Base-by-base conservation (phyloP, 495 filamentous ascomycete genomes). In the Friedmanniomyces simplex region DNA sequence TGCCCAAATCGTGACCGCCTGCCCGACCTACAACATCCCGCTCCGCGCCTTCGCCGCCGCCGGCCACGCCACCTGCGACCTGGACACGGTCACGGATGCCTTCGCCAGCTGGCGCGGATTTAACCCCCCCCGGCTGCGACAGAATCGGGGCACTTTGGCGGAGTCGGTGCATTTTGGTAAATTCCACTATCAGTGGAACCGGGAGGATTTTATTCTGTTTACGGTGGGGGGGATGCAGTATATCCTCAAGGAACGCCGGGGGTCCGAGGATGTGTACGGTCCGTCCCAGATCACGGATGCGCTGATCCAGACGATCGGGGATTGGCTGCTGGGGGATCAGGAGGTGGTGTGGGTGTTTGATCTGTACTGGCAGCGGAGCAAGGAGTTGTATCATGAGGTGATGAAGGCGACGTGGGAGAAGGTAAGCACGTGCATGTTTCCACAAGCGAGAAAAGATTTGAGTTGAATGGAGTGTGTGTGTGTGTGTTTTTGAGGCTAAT, bases 171-270 rank as follows among this genome's bases (percentile, higher is more conserved):
- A 66, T 26, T 77, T 74, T 49, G 72, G 69, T 3, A 70, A 72
- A 32, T 76, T 70, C 52, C 60, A 67, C 25, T 75, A 72, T 49
- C 57, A 57, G 24, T 77, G 72, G 74, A 64, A 57, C 26, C 47
- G 55, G 11, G 65, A 74, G 52, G 65, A 72, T 52, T 76, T 73
- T 60, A 67, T 76, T 20, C 54, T 76, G 13, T 76, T 75, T 47
- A 63, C 59, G 8, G 63, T 75, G 1, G 62, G 36, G 6, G 25
- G 14, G 4, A 25, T 69, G 13, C 71, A 76, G 42, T 76, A 74
- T 55, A 63, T 76, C 10, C 60, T 76, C 32, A 74, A 72, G 58
- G 72, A 73, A 63, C 69, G 71, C 7, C 61, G 58, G 2, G 65
- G 65, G 11, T 59, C 56, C 18, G 73, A 76, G 62, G 69, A 59